Conservation (phyloP, 116 monocot species). For the Trichopus zeylanicus region DNA sequence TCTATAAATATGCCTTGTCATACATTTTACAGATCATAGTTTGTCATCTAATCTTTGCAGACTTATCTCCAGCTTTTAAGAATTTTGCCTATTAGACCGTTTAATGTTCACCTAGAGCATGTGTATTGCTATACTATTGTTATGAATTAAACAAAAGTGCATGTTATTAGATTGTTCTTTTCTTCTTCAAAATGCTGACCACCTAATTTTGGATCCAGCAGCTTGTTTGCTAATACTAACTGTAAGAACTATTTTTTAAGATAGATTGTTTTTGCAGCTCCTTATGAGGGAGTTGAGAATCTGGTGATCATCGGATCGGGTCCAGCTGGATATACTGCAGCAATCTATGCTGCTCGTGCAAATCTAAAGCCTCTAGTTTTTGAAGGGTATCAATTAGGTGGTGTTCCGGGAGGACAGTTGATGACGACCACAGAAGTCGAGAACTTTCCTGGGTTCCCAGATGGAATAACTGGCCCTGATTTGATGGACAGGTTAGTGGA, state of each 20-base stretch:
- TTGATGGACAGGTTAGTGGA: conserved; percentile 79
- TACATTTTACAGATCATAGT: no score
- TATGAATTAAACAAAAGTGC: not conserved
- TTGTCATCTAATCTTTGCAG: not conserved
- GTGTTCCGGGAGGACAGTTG: conserved; percentile 97
- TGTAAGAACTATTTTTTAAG: not conserved
- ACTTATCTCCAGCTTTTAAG: not conserved
- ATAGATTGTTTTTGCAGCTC: conserved; percentile 25
- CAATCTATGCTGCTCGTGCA: conserved; percentile 95
- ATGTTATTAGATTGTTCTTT: not conserved
- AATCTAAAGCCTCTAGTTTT: conserved; percentile 94
- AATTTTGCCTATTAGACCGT: no score
- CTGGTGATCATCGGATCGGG: conserved; percentile 94
- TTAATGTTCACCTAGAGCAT: not conserved
- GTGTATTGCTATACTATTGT: not conserved
- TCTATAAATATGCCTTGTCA: no score
- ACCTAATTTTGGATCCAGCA: not conserved
- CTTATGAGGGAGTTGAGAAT: conserved; percentile 68
- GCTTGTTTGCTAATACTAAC: not conserved
- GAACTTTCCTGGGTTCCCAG: conserved; percentile 97
- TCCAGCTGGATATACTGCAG: conserved; percentile 96
- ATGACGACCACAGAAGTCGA: conserved; percentile 99
- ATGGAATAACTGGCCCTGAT: conserved; percentile 95
- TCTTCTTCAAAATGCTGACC: not conserved
- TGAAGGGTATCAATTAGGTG: conserved; percentile 94